These are phyloP conservation scores for Plectosphaerella plurivora DNA, from an alignment of 2,329 filamentous ascomycete species.

Conservation along the genomic window DNA sequence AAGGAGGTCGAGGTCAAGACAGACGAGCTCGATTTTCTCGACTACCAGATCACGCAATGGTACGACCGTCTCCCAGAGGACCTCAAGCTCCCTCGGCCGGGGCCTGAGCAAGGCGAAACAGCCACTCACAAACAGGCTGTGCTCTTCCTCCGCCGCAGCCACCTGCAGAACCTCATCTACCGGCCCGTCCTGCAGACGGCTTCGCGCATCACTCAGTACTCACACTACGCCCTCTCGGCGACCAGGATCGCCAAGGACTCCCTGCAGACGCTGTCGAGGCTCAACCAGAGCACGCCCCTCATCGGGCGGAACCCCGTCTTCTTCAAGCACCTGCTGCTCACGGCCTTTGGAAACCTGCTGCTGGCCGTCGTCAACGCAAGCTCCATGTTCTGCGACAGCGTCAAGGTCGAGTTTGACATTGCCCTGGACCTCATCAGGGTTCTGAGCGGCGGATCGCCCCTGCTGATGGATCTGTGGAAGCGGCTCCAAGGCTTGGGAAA, in stretches of 20 bases:
- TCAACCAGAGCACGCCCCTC: constrained; percentile 16
- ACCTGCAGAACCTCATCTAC: constrained; percentile 38
- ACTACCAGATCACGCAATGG: constrained; percentile 38
- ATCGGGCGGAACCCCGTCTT: background rate
- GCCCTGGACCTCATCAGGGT: background rate
- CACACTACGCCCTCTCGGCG: constrained; percentile 27
- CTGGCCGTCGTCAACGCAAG: background rate
- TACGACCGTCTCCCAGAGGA: constrained; percentile 38
- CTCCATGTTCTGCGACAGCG: background rate
- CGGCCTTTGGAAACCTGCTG: background rate
- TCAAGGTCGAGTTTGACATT: background rate
- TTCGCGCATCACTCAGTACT: constrained; percentile 27
- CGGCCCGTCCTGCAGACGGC: constrained; percentile 34
- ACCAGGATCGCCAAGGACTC: constrained; percentile 28
- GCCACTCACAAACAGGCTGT: constrained; percentile 31
- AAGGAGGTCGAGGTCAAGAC: constrained; percentile 23
- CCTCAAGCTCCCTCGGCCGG: constrained; percentile 25
- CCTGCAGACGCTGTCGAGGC: constrained; percentile 30
- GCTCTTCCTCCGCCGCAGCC: constrained; percentile 38
- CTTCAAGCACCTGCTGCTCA: background rate
- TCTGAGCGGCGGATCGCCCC: background rate
- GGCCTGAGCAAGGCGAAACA: constrained; percentile 27
- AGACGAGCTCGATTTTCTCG: constrained; percentile 32
- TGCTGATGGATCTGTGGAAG: background rate
- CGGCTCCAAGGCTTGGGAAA: background rate